These are phyloP conservation scores for Pycnococcus provasolii DNA, from an alignment of 139 green algal genomes.

Conservation along the genomic window DNA sequence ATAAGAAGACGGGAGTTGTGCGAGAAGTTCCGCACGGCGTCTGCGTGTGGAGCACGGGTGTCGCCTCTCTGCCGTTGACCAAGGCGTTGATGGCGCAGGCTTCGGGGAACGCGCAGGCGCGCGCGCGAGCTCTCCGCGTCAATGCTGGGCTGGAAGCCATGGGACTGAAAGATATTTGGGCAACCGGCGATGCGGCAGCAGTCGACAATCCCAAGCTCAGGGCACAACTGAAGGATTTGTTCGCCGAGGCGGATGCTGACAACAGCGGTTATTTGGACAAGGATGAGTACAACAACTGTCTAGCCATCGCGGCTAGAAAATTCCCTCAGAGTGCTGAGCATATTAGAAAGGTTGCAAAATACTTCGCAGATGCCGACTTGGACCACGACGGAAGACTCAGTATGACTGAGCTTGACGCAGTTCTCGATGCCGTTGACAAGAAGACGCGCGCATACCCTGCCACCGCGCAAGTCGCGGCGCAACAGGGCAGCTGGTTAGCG, in stretches of 20 bases:
- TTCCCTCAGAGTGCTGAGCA: constrained; percentile 58
- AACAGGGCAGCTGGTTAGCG: constrained; percentile 74
- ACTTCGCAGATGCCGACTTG: not conserved
- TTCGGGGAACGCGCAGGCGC: not conserved
- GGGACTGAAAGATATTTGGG: not conserved
- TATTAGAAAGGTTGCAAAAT: constrained; percentile 47
- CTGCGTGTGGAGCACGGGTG: constrained; percentile 81
- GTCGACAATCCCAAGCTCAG: constrained; percentile 72
- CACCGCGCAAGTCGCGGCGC: constrained; percentile 74
- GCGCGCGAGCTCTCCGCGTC: not conserved
- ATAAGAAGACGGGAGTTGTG: constrained; percentile 31
- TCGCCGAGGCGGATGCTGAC: not conserved
- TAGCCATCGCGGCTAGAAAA: constrained; percentile 44
- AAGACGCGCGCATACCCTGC: constrained; percentile 52
- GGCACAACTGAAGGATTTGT: constrained; percentile 69
- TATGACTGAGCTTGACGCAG: not conserved
- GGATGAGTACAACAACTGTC: not conserved
- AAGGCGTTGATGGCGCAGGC: constrained; percentile 55
- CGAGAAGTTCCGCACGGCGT: constrained; percentile 60
- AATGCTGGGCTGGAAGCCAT: not conserved
- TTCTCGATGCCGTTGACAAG: constrained; percentile 18
- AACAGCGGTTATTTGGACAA: not conserved
- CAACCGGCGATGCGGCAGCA: constrained; percentile 15
- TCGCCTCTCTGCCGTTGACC: constrained; percentile 79
- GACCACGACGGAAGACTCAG: not conserved